A percentile compares a stretch with the other conserved stretches of the same genome.
Evolutionary conservation across 345 rosid genomes (phyloP).

Genomic region (Brassica incana): DNA sequence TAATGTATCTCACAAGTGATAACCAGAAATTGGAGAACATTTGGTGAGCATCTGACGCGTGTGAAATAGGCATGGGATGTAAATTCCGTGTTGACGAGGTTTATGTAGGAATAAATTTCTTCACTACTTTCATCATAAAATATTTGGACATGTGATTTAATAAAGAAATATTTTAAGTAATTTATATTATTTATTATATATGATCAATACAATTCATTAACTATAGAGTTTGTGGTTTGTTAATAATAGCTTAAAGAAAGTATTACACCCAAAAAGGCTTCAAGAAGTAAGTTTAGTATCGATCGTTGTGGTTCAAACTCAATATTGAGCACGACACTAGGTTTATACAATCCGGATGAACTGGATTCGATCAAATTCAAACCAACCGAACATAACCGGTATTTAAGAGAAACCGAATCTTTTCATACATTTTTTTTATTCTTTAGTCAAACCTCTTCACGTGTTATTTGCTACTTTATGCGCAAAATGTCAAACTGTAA

Average conservation of each 20-base stretch:
- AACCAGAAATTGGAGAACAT: neutral
- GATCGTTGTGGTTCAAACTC: too few relatives aligned
- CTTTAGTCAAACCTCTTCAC: slow-evolving; percentile 26
- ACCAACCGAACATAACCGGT: too few relatives aligned
- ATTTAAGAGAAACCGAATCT: neutral
- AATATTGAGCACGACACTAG: too few relatives aligned
- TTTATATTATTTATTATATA: too few relatives aligned
- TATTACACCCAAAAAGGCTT: too few relatives aligned
- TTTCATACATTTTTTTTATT: neutral
- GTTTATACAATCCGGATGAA: too few relatives aligned
- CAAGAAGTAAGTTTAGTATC: too few relatives aligned
- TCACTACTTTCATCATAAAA: slow-evolving; percentile 16
- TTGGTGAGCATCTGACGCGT: slow-evolving; percentile 30
- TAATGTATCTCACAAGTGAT: neutral
- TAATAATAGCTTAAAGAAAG: too few relatives aligned
- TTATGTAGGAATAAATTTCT: slow-evolving; percentile 43
- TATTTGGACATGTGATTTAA: slow-evolving; percentile 18
- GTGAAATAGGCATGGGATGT: slow-evolving; percentile 21
- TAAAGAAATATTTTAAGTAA: too few relatives aligned
- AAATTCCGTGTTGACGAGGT: slow-evolving; percentile 62
- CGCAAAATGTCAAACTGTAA: slow-evolving; percentile 15
- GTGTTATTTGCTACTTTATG: slow-evolving; percentile 7
- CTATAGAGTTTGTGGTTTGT: too few relatives aligned
- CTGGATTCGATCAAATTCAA: too few relatives aligned
- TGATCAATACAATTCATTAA: too few relatives aligned